These are phyloP conservation scores for Beta corolliflora DNA, from an alignment of 179 eudicot species.

Conservation along the genomic window DNA sequence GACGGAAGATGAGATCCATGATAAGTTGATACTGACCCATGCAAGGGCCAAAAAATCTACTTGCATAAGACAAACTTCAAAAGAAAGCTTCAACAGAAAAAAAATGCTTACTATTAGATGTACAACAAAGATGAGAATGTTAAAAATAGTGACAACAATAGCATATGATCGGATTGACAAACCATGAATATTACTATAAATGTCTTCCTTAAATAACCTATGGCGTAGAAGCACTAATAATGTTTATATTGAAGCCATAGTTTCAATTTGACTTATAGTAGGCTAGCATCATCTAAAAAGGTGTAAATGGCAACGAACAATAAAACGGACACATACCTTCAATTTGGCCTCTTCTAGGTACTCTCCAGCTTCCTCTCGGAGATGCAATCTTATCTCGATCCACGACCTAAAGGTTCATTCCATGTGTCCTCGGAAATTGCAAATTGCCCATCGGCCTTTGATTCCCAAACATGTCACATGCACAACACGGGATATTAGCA, in stretches of 20 bases:
- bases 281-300: not conserved
- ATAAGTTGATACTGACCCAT: not conserved
- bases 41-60: not conserved
- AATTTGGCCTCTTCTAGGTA: slow-evolving; percentile 83
- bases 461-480: slow-evolving; percentile 99
- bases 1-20: not conserved
- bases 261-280: not conserved
- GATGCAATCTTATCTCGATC: slow-evolving; percentile 98
- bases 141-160: not conserved
- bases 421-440: slow-evolving; percentile 95
- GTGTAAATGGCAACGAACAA: not conserved
- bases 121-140: not conserved
- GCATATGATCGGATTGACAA: not conserved
- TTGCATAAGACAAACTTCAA: not conserved
- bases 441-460: slow-evolving; percentile 99
- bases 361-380: slow-evolving; percentile 94
- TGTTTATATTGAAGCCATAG: not conserved
- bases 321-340: slow-evolving; percentile 50
- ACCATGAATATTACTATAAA: not conserved
- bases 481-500: slow-evolving; percentile 22
- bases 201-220: not conserved
- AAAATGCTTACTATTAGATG: not conserved
- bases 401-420: slow-evolving; percentile 99
- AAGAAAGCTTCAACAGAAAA: not conserved
- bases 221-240: not conserved